Base-by-base conservation (phyloP, 768 basidiomycete species). In the Boletus barrowsii region DNA sequence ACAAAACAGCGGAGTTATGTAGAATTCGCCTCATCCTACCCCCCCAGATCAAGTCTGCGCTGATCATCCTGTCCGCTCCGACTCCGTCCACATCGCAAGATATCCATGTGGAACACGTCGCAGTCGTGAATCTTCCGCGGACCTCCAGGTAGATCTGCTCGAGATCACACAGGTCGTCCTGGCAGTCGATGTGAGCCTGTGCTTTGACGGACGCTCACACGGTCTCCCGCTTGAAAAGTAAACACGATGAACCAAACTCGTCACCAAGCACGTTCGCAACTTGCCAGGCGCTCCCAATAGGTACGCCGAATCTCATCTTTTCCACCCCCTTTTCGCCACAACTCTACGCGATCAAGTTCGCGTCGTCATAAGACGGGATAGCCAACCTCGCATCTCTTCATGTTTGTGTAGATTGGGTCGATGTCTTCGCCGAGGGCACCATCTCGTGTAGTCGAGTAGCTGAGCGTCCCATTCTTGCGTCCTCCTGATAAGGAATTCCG, bases 41-140 rank as follows among this genome's bases (percentile, higher is more conserved):
- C 43, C 42, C 36, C 64, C 62, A 68, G 57, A 62, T 68, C 53
- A 56, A 60, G 60, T 51, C 0, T 32, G 20, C 42, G 55, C 49
- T 66, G 65, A 66, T 66, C 66, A 60, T 44, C 50, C 63, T 54
- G 57, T 44, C 60, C 24, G 39, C 66, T 58, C 65, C 66, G 66
- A 68, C 64, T 63, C 65, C 65, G 65, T 47, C 61, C 47, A 61
- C 52, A 58, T 66, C 65, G 65, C 67, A 61, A 66, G 65, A 66
- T 61, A 68, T 61, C 66, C 65, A 66, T 66, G 67, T 59, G 65
- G 43, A 55, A 37, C 58, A 53, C 49, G 60, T 68, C 63, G 51
- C 58, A 52, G 39, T 35, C 54, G 65, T 68, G 65, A 66, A 68
- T 66, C 67, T 66, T 61, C 65, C 65, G 65, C 65, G 65, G 65